A percentile compares a stretch with the other conserved stretches of the same genome.
Conservation (phyloP, 2,329 filamentous ascomycete genomes). For the Colletotrichum spinosum region DNA sequence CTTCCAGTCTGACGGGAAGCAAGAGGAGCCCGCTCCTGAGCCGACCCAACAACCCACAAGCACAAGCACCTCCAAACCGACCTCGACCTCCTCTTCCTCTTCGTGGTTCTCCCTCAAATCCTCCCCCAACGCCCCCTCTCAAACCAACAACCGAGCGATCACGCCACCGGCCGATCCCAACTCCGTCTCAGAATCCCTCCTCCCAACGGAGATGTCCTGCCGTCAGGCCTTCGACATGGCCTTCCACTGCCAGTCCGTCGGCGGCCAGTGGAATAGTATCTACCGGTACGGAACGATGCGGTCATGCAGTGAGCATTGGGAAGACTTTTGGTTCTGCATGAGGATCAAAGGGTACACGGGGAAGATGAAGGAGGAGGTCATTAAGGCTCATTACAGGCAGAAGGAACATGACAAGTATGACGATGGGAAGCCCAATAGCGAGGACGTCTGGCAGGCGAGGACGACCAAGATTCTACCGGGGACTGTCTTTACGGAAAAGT, state of each 20-base stretch:
- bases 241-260: constrained; percentile 92
- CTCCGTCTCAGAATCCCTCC: constrained; percentile 73
- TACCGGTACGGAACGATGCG: constrained; percentile 87
- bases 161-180: constrained; percentile 47
- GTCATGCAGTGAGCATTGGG: constrained; percentile 86
- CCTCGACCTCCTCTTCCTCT: constrained; percentile 46
- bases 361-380: constrained; percentile 68
- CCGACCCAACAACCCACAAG: constrained; percentile 39
- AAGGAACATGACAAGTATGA: constrained; percentile 75
- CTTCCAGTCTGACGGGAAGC: constrained; percentile 51
- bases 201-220: constrained; percentile 88
- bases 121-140: constrained; percentile 38
- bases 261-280: constrained; percentile 90
- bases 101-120: constrained; percentile 48
- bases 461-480: constrained; percentile 66
- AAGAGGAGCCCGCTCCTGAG: constrained; percentile 37
- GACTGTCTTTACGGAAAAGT: constrained; percentile 56
- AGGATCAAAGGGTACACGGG: constrained; percentile 74
- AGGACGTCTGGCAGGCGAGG: constrained; percentile 89
- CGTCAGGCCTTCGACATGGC: constrained; percentile 90
- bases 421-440: constrained; percentile 75
- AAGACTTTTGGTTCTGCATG: constrained; percentile 99
- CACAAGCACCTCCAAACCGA: constrained; percentile 39
- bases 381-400: constrained; percentile 75
- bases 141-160: constrained; percentile 37